Percentiles rank a stretch among this genome's conserved stretches.
Evolutionary conservation across 73 alveolate genomes (phyloP).

Genomic region (Breviolum minutum): DNA sequence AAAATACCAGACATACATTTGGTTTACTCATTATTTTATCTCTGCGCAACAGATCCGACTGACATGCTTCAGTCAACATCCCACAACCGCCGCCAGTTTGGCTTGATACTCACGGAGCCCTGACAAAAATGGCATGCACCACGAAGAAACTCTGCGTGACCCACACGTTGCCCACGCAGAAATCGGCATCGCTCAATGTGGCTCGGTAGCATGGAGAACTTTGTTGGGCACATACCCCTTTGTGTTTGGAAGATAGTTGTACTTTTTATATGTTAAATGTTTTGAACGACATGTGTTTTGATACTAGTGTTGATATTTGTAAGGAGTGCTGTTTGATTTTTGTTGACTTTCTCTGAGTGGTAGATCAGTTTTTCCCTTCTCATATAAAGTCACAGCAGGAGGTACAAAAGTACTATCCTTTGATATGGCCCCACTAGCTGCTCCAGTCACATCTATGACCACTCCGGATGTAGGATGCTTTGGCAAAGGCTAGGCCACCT

Average conservation of each 20-base stretch:
- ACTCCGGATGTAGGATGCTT: too few relatives aligned
- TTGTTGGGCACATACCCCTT: neutral
- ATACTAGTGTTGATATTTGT: neutral
- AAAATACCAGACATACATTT: too few relatives aligned
- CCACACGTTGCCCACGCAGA: neutral
- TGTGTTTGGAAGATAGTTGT: neutral
- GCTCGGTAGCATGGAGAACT: neutral
- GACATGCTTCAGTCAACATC: neutral
- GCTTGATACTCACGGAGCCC: neutral
- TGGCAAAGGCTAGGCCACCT: too few relatives aligned
- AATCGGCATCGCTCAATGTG: neutral
- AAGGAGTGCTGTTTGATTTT: too few relatives aligned
- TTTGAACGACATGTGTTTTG: neutral
- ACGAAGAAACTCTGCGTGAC: conserved; percentile 12
- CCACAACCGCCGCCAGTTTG: neutral
- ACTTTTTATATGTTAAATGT: neutral
- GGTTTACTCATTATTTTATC: too few relatives aligned
- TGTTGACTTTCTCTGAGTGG: too few relatives aligned
- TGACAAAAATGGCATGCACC: neutral
- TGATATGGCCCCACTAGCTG: too few relatives aligned
- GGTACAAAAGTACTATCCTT: too few relatives aligned
- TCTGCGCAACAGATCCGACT: too few relatives aligned
- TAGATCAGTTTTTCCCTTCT: too few relatives aligned
- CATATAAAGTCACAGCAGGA: too few relatives aligned
- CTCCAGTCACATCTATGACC: too few relatives aligned